Evolutionary conservation across 2,329 filamentous ascomycete genomes (phyloP).

Genomic region (Ophioceras dolichostomum): DNA sequence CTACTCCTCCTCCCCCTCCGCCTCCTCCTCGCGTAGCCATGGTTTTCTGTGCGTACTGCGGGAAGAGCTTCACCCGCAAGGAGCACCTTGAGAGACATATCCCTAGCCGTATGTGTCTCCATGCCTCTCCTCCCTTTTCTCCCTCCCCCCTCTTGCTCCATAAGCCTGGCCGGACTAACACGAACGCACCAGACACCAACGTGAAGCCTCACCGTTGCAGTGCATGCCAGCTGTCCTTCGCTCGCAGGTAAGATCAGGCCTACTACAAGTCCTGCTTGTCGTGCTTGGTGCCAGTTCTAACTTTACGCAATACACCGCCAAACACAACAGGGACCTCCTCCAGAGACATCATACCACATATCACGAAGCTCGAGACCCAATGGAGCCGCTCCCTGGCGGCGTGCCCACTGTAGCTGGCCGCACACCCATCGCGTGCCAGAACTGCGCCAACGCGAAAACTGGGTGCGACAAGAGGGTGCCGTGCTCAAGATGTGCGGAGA

Average conservation of each 20-base stretch:
- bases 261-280: neutral
- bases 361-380: conserved; percentile 33
- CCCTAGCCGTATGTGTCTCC: conserved; percentile 30
- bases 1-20: neutral
- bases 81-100: conserved; percentile 45
- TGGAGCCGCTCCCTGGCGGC: conserved; percentile 30
- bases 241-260: conserved; percentile 26
- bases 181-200: conserved; percentile 33
- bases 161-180: conserved; percentile 6
- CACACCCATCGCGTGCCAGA: conserved; percentile 34
- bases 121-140: neutral
- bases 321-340: conserved; percentile 30
- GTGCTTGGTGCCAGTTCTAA: neutral
- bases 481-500: conserved; percentile 35
- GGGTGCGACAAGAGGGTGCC: conserved; percentile 37
- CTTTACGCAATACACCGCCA: neutral
- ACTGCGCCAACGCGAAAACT: conserved; percentile 37
- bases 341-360: conserved; percentile 38
- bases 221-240: conserved; percentile 35
- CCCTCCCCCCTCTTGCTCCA: neutral
- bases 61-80: conserved; percentile 41
- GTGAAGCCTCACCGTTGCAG: conserved; percentile 39
- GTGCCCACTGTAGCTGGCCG: conserved; percentile 27
- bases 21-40: conserved; percentile 12
- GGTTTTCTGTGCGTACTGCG: conserved; percentile 41